Base-by-base conservation (phyloP, 2,329 filamentous ascomycete genomes). In the Ceratocystis lukuohia region DNA sequence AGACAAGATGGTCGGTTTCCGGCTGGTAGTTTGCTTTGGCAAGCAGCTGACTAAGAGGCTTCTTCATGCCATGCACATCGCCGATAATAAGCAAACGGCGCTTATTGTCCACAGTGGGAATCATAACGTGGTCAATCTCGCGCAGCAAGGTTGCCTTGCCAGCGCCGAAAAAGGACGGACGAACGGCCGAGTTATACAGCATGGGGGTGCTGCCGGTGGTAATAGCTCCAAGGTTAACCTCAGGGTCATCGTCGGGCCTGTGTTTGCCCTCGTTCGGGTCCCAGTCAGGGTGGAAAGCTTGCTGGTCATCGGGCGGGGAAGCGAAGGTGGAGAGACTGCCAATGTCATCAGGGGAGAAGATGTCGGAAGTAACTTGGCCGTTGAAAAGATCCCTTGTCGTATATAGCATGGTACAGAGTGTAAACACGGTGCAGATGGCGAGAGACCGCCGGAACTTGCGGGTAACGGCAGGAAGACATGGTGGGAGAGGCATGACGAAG, bases 21-120 rank as follows among this genome's bases (percentile, higher is more conserved):
- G 64, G 59, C 68, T 87, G 75, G 75, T 90, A 93, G 17, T 79
- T 73, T 25, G 88, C 77, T 72, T 89, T 86, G 4, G 81, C 74
- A 30, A 97, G 80, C 12, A 97, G 80, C 17, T 79, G 73, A 73
- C 80, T 76, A 73, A 90, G 80, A 69, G 91, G 83, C 12, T 82
- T 74, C 70, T 84, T 84, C 78, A 94, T 94, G 62, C 94, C 94
- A 77, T 97, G 93, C 15, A 97, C 90, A 76, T 99, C 94, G 65
- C 94, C 93, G 44, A 97, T 80, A 68, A 97, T 80, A 44, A 97
- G 79, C 28, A 99, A 77, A 20, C 91, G 80, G 65, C 82, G 84
- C 25, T 77, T 71, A 46, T 77, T 76, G 22, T 73, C 67, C 30
- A 71, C 59, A 2, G 76, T 77, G 2, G 74, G 72, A 20, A 76